These are phyloP conservation scores for Trichoderma pleuroti DNA, from an alignment of 2,329 filamentous ascomycete genomes.

Conservation along the genomic window DNA sequence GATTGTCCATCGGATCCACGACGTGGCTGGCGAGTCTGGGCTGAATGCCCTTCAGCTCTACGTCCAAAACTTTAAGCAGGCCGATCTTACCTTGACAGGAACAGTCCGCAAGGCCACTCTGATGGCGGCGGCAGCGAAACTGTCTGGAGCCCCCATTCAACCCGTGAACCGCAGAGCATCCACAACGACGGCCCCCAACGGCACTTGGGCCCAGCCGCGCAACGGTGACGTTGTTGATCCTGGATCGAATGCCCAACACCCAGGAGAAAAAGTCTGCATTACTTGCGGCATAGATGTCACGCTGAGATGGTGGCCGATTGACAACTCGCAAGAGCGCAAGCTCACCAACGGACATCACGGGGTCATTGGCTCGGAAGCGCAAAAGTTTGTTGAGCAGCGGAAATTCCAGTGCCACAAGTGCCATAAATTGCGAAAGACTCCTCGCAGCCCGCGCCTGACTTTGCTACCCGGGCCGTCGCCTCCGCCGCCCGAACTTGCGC, in stretches of 20 bases:
- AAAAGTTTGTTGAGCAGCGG: conserved; percentile 57
- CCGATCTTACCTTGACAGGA: conserved; percentile 83
- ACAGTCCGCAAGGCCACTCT: conserved; percentile 90
- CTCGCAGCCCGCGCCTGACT: conserved; percentile 6
- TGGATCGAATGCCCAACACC: conserved; percentile 32
- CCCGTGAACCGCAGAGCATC: conserved; percentile 53
- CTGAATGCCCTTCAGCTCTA: conserved; percentile 81
- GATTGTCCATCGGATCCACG: conserved; percentile 73
- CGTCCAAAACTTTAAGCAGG: conserved; percentile 88
- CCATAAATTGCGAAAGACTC: conserved; percentile 50
- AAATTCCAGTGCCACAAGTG: conserved; percentile 76
- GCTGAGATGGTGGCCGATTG: conserved; percentile 68
- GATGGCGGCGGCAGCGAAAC: conserved; percentile 61
- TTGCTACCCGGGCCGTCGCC: conserved; percentile 6
- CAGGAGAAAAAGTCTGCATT: conserved; percentile 55
- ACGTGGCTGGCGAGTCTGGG: conserved; percentile 67
- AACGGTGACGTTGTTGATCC: conserved; percentile 29
- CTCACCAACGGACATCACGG: conserved; percentile 51
- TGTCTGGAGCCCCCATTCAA: conserved; percentile 34
- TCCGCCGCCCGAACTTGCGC: conserved; percentile 10
- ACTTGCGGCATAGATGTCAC: conserved; percentile 68
- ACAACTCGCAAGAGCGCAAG: conserved; percentile 49
- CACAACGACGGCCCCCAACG: conserved; percentile 40
- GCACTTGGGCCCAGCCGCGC: conserved; percentile 22
- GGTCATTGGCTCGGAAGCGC: conserved; percentile 51